Evolutionary conservation across 2,329 filamentous ascomycete species (phyloP).

Genomic region (Cytospora paraplurivora): DNA sequence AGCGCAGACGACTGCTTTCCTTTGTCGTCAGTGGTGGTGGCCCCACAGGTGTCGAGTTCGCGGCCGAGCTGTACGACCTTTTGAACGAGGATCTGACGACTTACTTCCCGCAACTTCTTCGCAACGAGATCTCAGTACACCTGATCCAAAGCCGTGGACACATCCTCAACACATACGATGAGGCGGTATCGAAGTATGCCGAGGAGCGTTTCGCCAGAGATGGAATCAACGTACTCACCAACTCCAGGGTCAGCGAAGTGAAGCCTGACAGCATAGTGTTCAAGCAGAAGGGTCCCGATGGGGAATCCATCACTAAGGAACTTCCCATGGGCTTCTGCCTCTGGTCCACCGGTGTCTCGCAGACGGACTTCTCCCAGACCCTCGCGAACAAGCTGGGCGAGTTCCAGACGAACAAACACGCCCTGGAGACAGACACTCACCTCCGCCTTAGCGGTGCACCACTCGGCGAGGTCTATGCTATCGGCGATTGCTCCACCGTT

Average conservation of each 20-base stretch:
- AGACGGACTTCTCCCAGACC: constrained; percentile 76
- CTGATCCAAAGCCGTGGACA: constrained; percentile 93
- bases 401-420: constrained; percentile 82
- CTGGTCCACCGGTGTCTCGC: constrained; percentile 95
- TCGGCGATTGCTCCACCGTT: constrained; percentile 94
- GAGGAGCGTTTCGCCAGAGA: constrained; percentile 90
- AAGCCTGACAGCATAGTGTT: constrained; percentile 82
- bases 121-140: constrained; percentile 97
- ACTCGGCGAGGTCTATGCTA: constrained; percentile 91
- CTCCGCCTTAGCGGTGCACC: constrained; percentile 87
- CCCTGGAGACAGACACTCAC: constrained; percentile 92
- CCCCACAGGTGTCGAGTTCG: constrained; percentile 96
- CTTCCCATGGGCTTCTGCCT: constrained; percentile 94
- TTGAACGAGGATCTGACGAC: constrained; percentile 88
- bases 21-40: constrained; percentile 97
- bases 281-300: constrained; percentile 75
- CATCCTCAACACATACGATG: constrained; percentile 97
- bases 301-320: constrained; percentile 81
- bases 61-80: constrained; percentile 92
- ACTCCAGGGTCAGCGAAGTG: constrained; percentile 91
- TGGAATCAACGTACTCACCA: constrained; percentile 87
- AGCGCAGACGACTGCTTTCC: constrained; percentile 82
- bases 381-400: constrained; percentile 76
- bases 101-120: constrained; percentile 84
- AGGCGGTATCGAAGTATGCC: constrained; percentile 88